Base-by-base conservation (phyloP, 2,329 filamentous ascomycete genomes). In the Fusarium sp. region DNA sequence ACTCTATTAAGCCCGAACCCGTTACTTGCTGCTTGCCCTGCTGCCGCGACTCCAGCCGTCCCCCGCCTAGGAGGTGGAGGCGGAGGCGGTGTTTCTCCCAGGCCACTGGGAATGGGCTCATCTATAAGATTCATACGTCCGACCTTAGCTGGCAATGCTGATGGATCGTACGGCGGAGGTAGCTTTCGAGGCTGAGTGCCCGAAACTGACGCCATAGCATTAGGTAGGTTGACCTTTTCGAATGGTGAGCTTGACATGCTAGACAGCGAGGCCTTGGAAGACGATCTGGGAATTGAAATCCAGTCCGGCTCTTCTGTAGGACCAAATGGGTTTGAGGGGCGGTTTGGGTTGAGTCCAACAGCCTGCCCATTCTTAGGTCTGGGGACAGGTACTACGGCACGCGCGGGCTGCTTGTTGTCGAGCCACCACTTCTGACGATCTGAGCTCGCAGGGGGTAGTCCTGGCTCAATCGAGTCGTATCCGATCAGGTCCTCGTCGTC, bases 391-490 rank as follows among this genome's bases (percentile, higher is more conserved):
- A 96, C 78, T 14, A 83, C 82, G 6, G 92, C 93, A 63, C 89
- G 88, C 11, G 91, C 93, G 49, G 91, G 88, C 65, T 90, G 85
- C 49, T 88, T 87, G 68, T 88, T 86, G 49, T 89, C 83, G 23
- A 88, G 77, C 87, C 87, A 90, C 87, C 87, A 90, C 72, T 88
- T 88, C 61, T 87, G 82, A n/a, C 81, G 80, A 68, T 89, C 86
- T 14, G 87, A 89, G 70, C 86, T 89, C 11, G 87, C 86, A 27
- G 86, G 83, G 4, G 87, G 87, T 11, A 90, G 80, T 1, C 91
- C 92, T 7, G 92, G 90, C 71, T 94, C 90, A 59, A 96, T 89
- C 14, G 91, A 86, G 57, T 95, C 89, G 72, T 95, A 93, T 1
- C 89, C 90, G 38, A 92, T 86, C 14, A 92, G 76, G 65, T 96